Evolutionary conservation across 108 stramenopile genomes (phyloP), one percentile per base, ranked within the genome.

Genomic region (Hondaea fermentalgiana): DNA sequence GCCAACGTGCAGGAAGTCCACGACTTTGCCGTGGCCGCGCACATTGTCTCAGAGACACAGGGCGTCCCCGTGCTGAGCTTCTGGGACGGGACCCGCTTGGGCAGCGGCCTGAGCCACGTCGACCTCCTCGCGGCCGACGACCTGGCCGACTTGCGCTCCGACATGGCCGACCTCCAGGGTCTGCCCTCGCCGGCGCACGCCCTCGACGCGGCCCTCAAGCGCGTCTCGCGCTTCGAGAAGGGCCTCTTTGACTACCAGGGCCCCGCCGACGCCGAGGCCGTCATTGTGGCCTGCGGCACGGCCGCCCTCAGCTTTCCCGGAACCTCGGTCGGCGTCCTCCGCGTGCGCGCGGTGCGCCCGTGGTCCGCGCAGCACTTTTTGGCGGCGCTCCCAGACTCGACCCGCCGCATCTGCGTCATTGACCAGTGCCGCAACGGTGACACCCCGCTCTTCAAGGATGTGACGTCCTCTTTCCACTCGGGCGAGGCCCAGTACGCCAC

Each of bases 401-500:
- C 76, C 10, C 51, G 76, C 76, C 45, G 76, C 45, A 53, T 83
- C 49, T 83, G 45, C 49, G 76, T 83, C 25, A 45, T 83, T 12
- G 76, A 83, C 76, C 76, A 83, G 51, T 53, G 51, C 76, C 44
- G 51, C 43, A 53, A 47, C 51, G 76, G 76, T 16, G 76, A 83
- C 76, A 83, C 76, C 76, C 76, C 76, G 45, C 76, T 83, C 3
- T 83, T 83, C 51, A 83, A 83, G 76, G 76, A 83, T 23, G 76
- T 83, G 25, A 53, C 76, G 43, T 21, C 76, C 8, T 47, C 76
- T 4, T 83, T 83, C 51, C 76, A 83, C 51, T 14, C 49, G n/a
- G 64, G 64, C 6, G 76, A 83, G 76, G n/a, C 76, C 51, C 76
- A 83, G 49, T 83, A 53, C 49, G 76, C 49, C n/a, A 14, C 76